Conservation (phyloP, 805 yeast genomes). For the Cyberlindnera petersonii region DNA sequence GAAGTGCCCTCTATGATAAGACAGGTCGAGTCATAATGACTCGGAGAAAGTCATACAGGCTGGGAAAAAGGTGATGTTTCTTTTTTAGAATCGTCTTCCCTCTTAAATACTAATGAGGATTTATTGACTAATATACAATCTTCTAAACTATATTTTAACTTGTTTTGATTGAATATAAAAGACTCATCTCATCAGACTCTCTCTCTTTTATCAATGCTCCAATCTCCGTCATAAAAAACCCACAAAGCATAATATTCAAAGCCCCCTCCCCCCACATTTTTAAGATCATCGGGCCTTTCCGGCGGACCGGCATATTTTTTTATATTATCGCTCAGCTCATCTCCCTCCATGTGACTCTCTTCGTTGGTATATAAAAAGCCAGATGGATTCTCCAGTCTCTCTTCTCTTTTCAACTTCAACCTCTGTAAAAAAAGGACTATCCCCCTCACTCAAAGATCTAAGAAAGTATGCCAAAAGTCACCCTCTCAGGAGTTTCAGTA, state of each 20-base stretch:
- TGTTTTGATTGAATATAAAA: too few relatives aligned
- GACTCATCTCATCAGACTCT: too few relatives aligned
- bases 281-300: background rate
- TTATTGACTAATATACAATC: too few relatives aligned
- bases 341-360: too few relatives aligned
- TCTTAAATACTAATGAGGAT: background rate
- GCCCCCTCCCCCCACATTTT: background rate
- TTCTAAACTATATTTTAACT: too few relatives aligned
- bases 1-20: background rate
- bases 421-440: too few relatives aligned
- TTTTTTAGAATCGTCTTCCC: background rate
- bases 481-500: conserved; percentile 34
- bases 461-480: conserved; percentile 19
- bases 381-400: background rate
- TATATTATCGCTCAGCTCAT: background rate
- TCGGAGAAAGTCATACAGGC: too few relatives aligned
- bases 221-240: background rate
- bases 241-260: too few relatives aligned
- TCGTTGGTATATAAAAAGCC: background rate
- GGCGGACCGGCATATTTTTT: conserved; percentile 1
- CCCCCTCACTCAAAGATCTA: background rate
- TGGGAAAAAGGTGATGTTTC: background rate
- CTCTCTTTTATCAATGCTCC: background rate
- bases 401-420: too few relatives aligned
- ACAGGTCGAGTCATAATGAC: background rate